Conservation (phyloP, 257 asterid genomes). For the Primulina tabacum region DNA sequence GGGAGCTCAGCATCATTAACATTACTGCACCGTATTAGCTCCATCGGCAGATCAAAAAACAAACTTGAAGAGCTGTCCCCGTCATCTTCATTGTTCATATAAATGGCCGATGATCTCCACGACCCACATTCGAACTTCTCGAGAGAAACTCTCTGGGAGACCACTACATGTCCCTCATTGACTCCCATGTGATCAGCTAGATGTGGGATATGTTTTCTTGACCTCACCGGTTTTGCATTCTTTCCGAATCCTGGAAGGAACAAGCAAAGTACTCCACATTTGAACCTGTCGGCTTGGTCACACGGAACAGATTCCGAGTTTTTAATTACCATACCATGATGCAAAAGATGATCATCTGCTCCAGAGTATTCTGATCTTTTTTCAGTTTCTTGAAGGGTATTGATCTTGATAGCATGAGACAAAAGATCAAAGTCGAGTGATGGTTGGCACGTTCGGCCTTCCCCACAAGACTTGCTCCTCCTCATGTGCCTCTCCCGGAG, state of each 20-base stretch:
- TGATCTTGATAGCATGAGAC: conserved; percentile 22
- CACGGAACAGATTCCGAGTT: background rate
- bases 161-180: conserved; percentile 13
- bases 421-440: conserved; percentile 55
- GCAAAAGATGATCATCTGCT: background rate
- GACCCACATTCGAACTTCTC: conserved; percentile 88
- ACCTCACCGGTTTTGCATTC: conserved; percentile 41
- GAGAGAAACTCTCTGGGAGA: conserved; percentile 63
- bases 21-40: conserved; percentile 53
- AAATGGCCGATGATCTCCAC: conserved; percentile 60
- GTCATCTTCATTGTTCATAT: conserved; percentile 34
- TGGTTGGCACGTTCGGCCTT: conserved; percentile 50
- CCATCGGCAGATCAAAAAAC: conserved; percentile 81
- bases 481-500: conserved; percentile 49
- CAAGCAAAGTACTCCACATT: conserved; percentile 70
- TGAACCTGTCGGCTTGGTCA: conserved; percentile 39
- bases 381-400: background rate
- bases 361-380: background rate
- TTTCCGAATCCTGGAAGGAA: conserved; percentile 70
- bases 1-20: conserved; percentile 53
- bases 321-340: background rate
- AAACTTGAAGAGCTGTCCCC: conserved; percentile 38
- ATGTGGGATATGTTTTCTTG: conserved; percentile 31
- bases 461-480: conserved; percentile 80
- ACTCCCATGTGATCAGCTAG: background rate